These are phyloP conservation scores for Schizonepeta tenuifolia DNA, from an alignment of 257 asterid genomes.

Conservation along the genomic window DNA sequence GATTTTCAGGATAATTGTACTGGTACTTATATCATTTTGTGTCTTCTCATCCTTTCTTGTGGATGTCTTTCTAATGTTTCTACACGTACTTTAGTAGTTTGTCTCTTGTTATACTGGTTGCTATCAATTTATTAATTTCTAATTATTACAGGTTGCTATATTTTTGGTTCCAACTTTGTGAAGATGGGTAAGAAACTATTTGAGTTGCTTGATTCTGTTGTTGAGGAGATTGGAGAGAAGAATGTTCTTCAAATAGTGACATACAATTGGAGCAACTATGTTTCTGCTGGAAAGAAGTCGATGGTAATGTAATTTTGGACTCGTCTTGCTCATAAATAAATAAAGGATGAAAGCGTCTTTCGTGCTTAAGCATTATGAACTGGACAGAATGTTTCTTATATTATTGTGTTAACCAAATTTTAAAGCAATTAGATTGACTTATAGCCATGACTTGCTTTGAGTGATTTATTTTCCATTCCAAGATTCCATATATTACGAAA, in stretches of 20 bases:
- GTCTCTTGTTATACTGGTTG: background rate
- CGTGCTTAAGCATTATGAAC: too few species aligned
- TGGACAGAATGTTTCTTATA: background rate
- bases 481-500: background rate
- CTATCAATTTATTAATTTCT: background rate
- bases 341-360: constrained; percentile 2
- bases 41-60: background rate
- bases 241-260: too few species aligned
- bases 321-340: background rate
- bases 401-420: constrained; percentile 8
- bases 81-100: too few species aligned
- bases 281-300: too few species aligned
- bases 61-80: background rate
- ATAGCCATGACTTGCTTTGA: background rate
- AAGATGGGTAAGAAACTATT: too few species aligned
- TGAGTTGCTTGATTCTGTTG: too few species aligned
- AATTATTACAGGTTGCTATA: constrained; percentile 72
- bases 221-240: too few species aligned
- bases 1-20: constrained; percentile 9
- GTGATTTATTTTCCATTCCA: background rate
- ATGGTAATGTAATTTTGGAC: constrained; percentile 4
- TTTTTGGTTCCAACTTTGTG: too few species aligned
- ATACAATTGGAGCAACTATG: too few species aligned
- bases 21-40: background rate
- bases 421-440: constrained; percentile 1